A percentile compares a stretch with the other conserved stretches of the same genome.
These are phyloP conservation scores for Citrus mangshanensis DNA, from an alignment of 345 rosid species.

Conservation along the genomic window DNA sequence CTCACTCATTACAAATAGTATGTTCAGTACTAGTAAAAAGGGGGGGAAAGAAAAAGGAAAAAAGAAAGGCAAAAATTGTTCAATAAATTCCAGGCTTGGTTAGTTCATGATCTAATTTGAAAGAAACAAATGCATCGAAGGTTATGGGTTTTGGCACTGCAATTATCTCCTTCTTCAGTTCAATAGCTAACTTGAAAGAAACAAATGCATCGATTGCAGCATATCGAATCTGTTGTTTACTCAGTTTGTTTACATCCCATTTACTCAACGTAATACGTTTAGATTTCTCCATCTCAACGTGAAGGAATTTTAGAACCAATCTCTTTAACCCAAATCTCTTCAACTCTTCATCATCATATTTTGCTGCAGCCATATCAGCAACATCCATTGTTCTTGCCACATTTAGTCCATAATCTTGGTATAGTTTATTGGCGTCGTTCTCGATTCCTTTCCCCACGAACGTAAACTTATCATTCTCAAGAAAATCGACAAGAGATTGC, in stretches of 20 bases:
- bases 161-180: background rate
- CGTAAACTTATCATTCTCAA: background rate
- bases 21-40: background rate
- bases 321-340: background rate
- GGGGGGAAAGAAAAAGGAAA: background rate
- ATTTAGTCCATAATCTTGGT: background rate
- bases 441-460: slow-evolving; percentile 7
- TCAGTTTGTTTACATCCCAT: background rate
- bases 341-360: background rate
- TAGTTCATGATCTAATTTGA: background rate
- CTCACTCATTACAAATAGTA: background rate
- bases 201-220: slow-evolving; percentile 15
- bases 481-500: background rate
- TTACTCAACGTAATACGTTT: background rate
- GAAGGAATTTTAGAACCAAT: background rate
- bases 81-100: background rate
- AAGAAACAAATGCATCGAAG: background rate
- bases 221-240: background rate
- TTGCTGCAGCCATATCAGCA: background rate
- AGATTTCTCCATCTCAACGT: background rate
- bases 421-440: background rate
- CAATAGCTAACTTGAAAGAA: background rate
- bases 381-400: background rate
- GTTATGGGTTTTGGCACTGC: background rate
- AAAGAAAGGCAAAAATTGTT: background rate